Conservation (phyloP, 1,284 basidiomycete genomes). For the Tetrapyrgos nigripes region DNA sequence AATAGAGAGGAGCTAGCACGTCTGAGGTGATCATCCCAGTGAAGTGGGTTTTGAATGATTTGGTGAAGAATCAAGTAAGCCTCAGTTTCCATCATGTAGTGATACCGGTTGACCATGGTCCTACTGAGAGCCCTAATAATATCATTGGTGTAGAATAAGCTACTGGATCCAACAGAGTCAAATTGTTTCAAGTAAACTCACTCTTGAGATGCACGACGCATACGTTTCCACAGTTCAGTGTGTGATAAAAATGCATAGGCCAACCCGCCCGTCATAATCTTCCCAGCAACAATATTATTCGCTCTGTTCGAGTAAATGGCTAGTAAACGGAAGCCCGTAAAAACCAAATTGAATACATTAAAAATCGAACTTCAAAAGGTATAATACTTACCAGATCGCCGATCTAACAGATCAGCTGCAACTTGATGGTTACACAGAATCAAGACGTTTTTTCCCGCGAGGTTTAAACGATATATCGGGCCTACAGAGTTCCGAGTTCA, state of each 20-base stretch:
- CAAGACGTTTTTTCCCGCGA: neutral
- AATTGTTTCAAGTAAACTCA: slow-evolving; percentile 1
- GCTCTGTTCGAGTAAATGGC: slow-evolving; percentile 17
- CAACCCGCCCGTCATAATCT: slow-evolving; percentile 18
- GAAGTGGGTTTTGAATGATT: slow-evolving; percentile 9
- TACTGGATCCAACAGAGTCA: neutral
- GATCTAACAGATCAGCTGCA: slow-evolving; percentile 11
- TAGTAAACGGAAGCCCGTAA: too few species aligned
- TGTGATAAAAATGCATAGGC: slow-evolving; percentile 16
- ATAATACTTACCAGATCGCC: too few species aligned
- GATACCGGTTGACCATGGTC: slow-evolving; percentile 7
- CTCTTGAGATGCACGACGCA: slow-evolving; percentile 19
- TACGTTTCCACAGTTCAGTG: slow-evolving; percentile 18
- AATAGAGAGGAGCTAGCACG: slow-evolving; percentile 10
- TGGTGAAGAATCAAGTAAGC: slow-evolving; percentile 10
- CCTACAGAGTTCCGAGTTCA: too few species aligned
- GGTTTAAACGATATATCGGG: neutral
- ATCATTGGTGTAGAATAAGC: neutral
- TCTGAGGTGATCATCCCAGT: slow-evolving; percentile 16
- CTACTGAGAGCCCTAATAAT: slow-evolving; percentile 12
- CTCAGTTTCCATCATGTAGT: slow-evolving; percentile 14
- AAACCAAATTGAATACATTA: too few species aligned
- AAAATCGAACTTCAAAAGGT: too few species aligned
- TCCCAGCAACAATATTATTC: slow-evolving; percentile 14
- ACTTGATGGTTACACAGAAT: slow-evolving; percentile 4